These are phyloP conservation scores for Elongisporangium prolatum DNA, from an alignment of 352 stramenopile genomes.

Conservation along the genomic window DNA sequence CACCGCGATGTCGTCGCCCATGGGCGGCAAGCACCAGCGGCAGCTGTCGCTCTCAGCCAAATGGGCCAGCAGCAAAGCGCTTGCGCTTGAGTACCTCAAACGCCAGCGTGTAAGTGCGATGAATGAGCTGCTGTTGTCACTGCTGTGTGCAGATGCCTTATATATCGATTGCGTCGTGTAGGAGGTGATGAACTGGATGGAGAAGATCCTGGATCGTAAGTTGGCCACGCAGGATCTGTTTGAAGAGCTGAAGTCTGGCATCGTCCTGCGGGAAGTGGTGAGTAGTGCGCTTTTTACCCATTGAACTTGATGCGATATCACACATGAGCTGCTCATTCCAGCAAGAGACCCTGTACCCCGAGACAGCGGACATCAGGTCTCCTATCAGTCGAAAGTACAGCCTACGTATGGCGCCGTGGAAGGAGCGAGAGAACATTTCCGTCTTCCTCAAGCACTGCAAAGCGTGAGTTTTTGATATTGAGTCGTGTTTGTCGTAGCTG, in stretches of 20 bases:
- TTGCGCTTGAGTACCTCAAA: conserved; percentile 72
- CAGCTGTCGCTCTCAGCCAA: conserved; percentile 68
- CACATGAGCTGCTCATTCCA: conserved; percentile 8
- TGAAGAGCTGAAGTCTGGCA: conserved; percentile 63
- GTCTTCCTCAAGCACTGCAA: conserved; percentile 82
- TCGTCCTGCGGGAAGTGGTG: conserved; percentile 74
- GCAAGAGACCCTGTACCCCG: conserved; percentile 56
- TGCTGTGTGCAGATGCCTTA: neutral
- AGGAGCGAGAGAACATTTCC: conserved; percentile 81
- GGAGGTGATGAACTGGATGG: conserved; percentile 73
- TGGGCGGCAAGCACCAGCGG: conserved; percentile 66
- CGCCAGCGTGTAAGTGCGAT: conserved; percentile 42
- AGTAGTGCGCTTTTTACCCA: neutral
- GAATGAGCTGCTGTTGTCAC: too few relatives aligned
- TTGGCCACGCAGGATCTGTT: conserved; percentile 51
- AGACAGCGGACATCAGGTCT: conserved; percentile 40
- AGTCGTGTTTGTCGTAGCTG: neutral
- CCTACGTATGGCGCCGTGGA: conserved; percentile 71
- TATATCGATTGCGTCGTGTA: conserved; percentile 6
- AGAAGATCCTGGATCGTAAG: conserved; percentile 54
- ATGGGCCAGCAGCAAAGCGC: conserved; percentile 67
- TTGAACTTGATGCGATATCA: neutral
- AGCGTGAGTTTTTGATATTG: conserved; percentile 31
- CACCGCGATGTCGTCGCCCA: conserved; percentile 32
- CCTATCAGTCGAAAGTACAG: conserved; percentile 75